Evolutionary conservation across 192 early-diverging fungal species (phyloP).

Genomic region (Gryganskiella cystojenkinii): DNA sequence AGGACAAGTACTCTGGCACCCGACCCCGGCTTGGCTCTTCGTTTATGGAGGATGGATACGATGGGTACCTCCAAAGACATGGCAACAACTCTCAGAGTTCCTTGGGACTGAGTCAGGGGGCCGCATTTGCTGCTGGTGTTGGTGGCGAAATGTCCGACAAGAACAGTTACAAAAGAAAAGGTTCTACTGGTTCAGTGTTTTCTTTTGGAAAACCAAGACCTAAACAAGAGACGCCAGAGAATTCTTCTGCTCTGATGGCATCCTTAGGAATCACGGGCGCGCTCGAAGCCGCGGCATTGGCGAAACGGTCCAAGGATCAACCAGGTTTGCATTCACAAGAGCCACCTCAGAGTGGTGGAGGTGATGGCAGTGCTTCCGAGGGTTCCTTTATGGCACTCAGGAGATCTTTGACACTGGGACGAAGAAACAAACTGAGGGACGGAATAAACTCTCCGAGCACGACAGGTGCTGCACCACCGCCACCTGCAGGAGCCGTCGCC

Average conservation of each 20-base stretch:
- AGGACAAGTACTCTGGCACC: background rate
- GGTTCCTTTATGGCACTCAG: background rate
- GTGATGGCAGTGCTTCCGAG: background rate
- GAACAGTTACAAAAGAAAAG: too few relatives aligned
- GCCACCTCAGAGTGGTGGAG: too few relatives aligned
- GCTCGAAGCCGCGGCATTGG: slow-evolving; percentile 6
- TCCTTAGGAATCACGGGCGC: slow-evolving; percentile 20
- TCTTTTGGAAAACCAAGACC: background rate
- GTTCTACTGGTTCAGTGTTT: too few relatives aligned
- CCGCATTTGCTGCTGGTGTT: background rate
- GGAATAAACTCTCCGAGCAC: background rate
- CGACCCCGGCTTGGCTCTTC: slow-evolving; percentile 20
- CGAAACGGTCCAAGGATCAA: background rate
- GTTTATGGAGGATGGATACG: slow-evolving; percentile 30
- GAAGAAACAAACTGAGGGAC: background rate
- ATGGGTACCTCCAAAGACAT: background rate
- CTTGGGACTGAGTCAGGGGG: background rate
- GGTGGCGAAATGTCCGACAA: background rate
- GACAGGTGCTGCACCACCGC: background rate
- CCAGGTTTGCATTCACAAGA: background rate
- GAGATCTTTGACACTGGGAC: too few relatives aligned
- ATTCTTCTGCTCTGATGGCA: slow-evolving; percentile 1
- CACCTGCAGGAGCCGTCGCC: background rate
- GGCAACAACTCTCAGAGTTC: slow-evolving; percentile 1
- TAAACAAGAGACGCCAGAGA: slow-evolving; percentile 2